A percentile compares a stretch with the other conserved stretches of the same genome.
Evolutionary conservation across 495 filamentous ascomycete species (phyloP).

Genomic region (Aspergillus carlsbadensis): DNA sequence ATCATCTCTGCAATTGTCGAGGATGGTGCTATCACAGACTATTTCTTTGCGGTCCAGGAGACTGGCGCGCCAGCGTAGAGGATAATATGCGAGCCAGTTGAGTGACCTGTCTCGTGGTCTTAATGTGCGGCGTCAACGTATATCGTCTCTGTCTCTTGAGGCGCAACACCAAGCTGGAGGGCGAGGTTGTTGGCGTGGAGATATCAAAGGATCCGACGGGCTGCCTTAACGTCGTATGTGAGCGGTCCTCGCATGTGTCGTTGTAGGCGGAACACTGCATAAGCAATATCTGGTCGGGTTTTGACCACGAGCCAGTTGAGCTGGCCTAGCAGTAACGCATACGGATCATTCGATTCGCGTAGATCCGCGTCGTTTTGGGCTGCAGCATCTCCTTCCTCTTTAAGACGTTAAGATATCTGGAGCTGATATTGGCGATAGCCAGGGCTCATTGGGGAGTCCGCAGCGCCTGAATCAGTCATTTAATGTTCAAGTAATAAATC

Average conservation of each 20-base stretch:
- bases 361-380: background rate
- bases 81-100: background rate
- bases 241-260: background rate
- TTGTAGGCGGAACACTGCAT: background rate
- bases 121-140: conserved; percentile 5
- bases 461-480: too few species aligned
- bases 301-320: background rate
- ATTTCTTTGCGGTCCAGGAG: background rate
- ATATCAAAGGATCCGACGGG: background rate
- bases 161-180: background rate
- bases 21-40: background rate
- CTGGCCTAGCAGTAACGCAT: background rate
- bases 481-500: too few species aligned
- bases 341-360: background rate
- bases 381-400: too few species aligned
- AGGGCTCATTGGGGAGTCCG: background rate
- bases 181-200: background rate
- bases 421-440: background rate
- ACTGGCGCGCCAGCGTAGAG: background rate
- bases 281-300: background rate
- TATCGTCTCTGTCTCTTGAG: background rate
- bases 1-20: background rate
- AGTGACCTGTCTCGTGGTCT: conserved; percentile 2
- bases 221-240: background rate
- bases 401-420: too few species aligned